Evolutionary conservation across 768 basidiomycete genomes (phyloP), one percentile per base, ranked within the genome.

Genomic region (Suillus hirtellus): DNA sequence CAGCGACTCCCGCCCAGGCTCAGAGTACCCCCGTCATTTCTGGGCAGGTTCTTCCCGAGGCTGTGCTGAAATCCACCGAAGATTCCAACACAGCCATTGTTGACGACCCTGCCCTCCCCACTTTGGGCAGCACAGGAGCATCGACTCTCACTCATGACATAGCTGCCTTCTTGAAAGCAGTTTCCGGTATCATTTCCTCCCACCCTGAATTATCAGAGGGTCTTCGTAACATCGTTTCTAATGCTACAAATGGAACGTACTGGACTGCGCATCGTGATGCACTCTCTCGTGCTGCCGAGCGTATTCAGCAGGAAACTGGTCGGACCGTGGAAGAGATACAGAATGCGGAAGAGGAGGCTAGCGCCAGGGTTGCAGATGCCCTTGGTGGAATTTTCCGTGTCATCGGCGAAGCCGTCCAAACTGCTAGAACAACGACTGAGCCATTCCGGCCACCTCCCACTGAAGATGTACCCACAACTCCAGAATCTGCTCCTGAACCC

Each of bases 191-290:
- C 37, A 71, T 92, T 49, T 77, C 82, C 0, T 73, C 84, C 6
- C 89, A 93, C 67, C 92, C 92, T 4, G 90, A 93, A 65, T 73
- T 93, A 12, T 83, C 88, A 3, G 87, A 89, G 61, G 82, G 82
- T 50, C 71, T 93, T 62, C 86, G 85, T 62, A 87, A 84, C 69
- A 83, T 93, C 40, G 72, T 86, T 52, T 77, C 78, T 58, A 90
- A 92, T 66, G 78, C 87, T 4, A 78, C 81, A 6, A 84, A 78
- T 59, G 91, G 90, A 27, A 78, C 82, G 10, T 93, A 93, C 70
- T 93, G 89, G 90, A 73, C 77, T 42, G 73, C 80, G 35, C 89
- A 91, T 68, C 84, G 87, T 55, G 82, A 84, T 10, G 77, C 83
- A 3, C 73, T 91, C 50, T 81, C 85, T 9, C 82, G 84, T 24